These are phyloP conservation scores for Wickerhamomyces bovis DNA, from an alignment of 805 yeast species.

Conservation along the genomic window DNA sequence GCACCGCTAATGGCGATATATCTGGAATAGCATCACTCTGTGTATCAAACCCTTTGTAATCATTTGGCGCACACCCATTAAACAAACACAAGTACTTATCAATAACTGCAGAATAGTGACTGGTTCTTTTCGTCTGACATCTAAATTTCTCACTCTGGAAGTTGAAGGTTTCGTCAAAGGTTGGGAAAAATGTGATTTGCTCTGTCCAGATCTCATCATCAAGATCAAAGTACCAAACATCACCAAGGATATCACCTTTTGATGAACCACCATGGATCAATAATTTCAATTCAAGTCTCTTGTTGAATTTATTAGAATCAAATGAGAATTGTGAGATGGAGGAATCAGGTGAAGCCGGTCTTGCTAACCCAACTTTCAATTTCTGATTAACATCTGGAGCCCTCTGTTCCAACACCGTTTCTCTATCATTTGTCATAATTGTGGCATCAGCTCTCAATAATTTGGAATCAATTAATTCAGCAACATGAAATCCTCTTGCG, in stretches of 20 bases:
- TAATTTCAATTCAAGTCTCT: conserved; percentile 13
- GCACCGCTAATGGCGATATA: conserved; percentile 7
- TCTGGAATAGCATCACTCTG: conserved; percentile 7
- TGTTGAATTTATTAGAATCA: background rate
- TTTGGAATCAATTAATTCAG: conserved; percentile 20
- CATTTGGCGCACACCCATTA: conserved; percentile 14
- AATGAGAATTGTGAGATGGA: conserved; percentile 1
- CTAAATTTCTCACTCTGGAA: conserved; percentile 2
- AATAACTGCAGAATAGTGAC: conserved; percentile 12
- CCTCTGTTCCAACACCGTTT: background rate
- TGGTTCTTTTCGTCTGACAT: conserved; percentile 12
- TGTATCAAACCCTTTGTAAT: conserved; percentile 1
- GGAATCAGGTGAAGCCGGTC: conserved; percentile 12
- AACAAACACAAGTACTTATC: conserved; percentile 17
- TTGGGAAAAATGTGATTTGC: conserved; percentile 23
- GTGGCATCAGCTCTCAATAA: background rate
- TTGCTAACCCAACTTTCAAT: conserved; percentile 10
- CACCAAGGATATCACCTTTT: conserved; percentile 32
- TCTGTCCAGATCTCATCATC: conserved; percentile 36
- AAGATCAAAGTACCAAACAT: conserved; percentile 46
- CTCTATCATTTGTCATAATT: background rate
- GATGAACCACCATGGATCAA: conserved; percentile 35
- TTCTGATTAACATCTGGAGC: conserved; percentile 1
- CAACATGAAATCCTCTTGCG: conserved; percentile 32
- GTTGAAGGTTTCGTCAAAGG: conserved; percentile 10